Evolutionary conservation across 2,329 filamentous ascomycete genomes (phyloP).

Genomic region (Triangularia verruculosa): DNA sequence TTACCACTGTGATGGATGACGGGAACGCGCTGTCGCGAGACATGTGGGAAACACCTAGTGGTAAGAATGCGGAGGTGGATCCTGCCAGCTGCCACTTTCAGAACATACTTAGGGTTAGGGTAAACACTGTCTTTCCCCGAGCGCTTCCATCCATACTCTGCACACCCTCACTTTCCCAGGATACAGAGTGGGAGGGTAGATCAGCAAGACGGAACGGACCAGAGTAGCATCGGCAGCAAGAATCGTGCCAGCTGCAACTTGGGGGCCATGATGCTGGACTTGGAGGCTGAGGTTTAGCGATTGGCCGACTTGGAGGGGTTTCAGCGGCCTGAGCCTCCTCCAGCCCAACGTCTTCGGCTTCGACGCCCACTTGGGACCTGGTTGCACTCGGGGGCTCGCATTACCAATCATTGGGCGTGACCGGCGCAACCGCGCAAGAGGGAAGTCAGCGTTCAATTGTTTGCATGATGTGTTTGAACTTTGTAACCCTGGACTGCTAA

Average conservation of each 20-base stretch:
- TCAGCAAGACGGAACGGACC: too few species aligned
- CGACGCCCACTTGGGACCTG: not conserved
- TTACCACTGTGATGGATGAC: not conserved
- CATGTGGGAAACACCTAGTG: too few species aligned
- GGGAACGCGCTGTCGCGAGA: too few species aligned
- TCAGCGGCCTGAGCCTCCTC: not conserved
- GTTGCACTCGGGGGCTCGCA: conserved; percentile 7
- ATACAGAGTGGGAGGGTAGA: too few species aligned
- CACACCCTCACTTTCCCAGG: too few species aligned
- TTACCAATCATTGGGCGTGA: not conserved
- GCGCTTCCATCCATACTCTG: too few species aligned
- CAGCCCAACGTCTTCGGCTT: conserved; percentile 5
- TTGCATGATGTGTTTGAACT: not conserved
- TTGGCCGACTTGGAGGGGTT: not conserved
- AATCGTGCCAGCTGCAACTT: too few species aligned
- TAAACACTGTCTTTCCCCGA: too few species aligned
- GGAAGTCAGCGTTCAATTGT: not conserved
- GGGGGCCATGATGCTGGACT: not conserved
- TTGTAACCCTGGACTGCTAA: not conserved
- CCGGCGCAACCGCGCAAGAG: not conserved
- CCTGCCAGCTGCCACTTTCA: too few species aligned
- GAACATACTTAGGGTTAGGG: too few species aligned
- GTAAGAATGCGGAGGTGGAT: too few species aligned
- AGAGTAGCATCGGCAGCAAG: too few species aligned
- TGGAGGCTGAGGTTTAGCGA: not conserved